These are phyloP conservation scores for Turnera subulata DNA, from an alignment of 345 rosid genomes.

Conservation along the genomic window DNA sequence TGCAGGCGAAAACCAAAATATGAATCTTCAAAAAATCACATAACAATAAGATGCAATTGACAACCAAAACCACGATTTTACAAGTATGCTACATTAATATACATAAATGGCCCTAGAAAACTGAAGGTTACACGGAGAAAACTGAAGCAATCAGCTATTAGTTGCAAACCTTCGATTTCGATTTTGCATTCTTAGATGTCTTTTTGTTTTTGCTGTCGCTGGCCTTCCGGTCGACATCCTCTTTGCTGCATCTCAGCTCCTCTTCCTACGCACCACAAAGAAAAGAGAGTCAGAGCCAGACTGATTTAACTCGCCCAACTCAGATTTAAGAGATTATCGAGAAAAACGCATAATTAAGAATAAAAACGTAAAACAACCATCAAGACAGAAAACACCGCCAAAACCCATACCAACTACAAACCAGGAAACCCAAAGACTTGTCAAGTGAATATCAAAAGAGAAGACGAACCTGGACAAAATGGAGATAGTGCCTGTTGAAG, in stretches of 20 bases:
- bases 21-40: background rate
- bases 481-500: slow-evolving; percentile 84
- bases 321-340: background rate
- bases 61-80: background rate
- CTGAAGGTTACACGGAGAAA: too few relatives aligned
- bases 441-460: background rate
- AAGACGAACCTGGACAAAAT: slow-evolving; percentile 62
- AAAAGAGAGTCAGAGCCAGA: background rate
- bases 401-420: too few relatives aligned
- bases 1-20: background rate
- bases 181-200: background rate
- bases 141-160: background rate
- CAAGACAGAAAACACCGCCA: background rate
- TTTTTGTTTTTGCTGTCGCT: slow-evolving; percentile 21
- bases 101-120: too few relatives aligned
- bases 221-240: slow-evolving; percentile 14
- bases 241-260: slow-evolving; percentile 46
- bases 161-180: slow-evolving; percentile 32
- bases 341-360: background rate
- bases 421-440: too few relatives aligned
- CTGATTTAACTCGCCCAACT: too few relatives aligned
- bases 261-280: slow-evolving; percentile 38
- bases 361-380: background rate
- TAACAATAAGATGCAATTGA: background rate
- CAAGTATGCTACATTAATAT: background rate